A percentile compares a stretch with the other conserved stretches of the same genome.
Conservation (phyloP, 208 protist species). For the Lotmaria passim region DNA sequence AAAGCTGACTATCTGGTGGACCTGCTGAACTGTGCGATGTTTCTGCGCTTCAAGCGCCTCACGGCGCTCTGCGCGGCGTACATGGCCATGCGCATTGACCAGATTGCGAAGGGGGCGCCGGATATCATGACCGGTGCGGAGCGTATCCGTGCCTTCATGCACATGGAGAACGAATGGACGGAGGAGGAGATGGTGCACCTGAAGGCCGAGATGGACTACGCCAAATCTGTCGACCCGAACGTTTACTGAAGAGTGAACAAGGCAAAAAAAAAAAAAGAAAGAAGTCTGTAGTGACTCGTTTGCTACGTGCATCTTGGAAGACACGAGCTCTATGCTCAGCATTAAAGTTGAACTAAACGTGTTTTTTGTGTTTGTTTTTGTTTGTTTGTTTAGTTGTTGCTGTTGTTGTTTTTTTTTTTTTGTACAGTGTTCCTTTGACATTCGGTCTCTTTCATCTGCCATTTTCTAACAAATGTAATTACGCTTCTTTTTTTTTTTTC, state of each 20-base stretch:
- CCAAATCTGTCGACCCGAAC: slow-evolving; percentile 56
- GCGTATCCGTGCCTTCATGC: slow-evolving; percentile 54
- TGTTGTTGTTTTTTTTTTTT: background rate
- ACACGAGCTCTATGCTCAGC: too few relatives aligned
- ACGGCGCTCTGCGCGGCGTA: slow-evolving; percentile 59
- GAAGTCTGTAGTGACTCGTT: too few relatives aligned
- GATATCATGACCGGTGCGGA: slow-evolving; percentile 78
- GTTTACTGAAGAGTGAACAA: slow-evolving; percentile 45
- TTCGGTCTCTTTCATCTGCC: too few relatives aligned
- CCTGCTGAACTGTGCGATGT: slow-evolving; percentile 55
- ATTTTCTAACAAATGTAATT: background rate
- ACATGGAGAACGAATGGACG: slow-evolving; percentile 81
- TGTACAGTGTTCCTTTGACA: background rate
- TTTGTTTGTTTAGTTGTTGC: background rate
- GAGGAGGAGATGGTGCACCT: slow-evolving; percentile 71
- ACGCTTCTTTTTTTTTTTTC: slow-evolving; percentile 3
- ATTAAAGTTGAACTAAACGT: too few relatives aligned
- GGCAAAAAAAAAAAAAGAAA: background rate
- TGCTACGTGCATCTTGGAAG: too few relatives aligned
- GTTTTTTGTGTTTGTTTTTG: background rate
- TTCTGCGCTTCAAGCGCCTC: slow-evolving; percentile 53
- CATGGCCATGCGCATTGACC: slow-evolving; percentile 59
- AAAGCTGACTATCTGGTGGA: slow-evolving; percentile 40
- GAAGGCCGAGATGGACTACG: slow-evolving; percentile 73
- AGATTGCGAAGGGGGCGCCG: slow-evolving; percentile 56